Evolutionary conservation across 2,329 filamentous ascomycete species (phyloP), one percentile per base, ranked within the genome.

Genomic region (Madurella fahalii): DNA sequence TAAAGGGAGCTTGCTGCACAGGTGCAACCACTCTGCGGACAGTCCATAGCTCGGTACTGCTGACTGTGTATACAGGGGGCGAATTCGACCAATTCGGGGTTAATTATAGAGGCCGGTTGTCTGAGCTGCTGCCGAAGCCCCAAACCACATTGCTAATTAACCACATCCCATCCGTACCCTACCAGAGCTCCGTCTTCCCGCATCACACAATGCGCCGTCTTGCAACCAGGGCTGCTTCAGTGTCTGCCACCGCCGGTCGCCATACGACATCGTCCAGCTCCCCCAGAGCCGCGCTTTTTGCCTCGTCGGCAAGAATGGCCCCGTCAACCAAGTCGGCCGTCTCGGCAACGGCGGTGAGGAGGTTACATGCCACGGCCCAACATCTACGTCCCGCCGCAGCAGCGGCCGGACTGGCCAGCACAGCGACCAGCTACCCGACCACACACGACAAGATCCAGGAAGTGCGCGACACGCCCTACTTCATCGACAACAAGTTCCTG

Each of bases 401-500:
- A 45, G 76, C 77, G 15, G 58, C 58, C 9, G 61, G 52, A 20
- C 72, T 84, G 50, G 74, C 77, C 42, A 82, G 78, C 52, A 81
- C 78, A 17, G 74, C 81, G 11, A 78, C 78, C 45, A 79, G 73
- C 68, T 93, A 86, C 71, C 87, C 86, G 25, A 86, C 77, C 52
- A 83, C 78, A 18, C 89, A 94, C 74, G 85, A 87, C 51, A 84
- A 83, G 74, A 84, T 90, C 64, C 66, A 80, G 62, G 72, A 81
- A 56, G 84, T 87, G 39, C 73, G 80, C 64, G 82, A 92, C 69
- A 93, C 89, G 13, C 86, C 84, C 30, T 91, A 88, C 76, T 94
- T 94, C 70, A 69, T 94, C 63, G 82, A 94, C 77, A 94, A 94
- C 74, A 74, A 87, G 69, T 91, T 93, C 68, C 74, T 85, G 52